Percentiles rank a stretch among this genome's conserved stretches.
Conservation (phyloP, 257 asterid species). For the Solanum acaule region DNA sequence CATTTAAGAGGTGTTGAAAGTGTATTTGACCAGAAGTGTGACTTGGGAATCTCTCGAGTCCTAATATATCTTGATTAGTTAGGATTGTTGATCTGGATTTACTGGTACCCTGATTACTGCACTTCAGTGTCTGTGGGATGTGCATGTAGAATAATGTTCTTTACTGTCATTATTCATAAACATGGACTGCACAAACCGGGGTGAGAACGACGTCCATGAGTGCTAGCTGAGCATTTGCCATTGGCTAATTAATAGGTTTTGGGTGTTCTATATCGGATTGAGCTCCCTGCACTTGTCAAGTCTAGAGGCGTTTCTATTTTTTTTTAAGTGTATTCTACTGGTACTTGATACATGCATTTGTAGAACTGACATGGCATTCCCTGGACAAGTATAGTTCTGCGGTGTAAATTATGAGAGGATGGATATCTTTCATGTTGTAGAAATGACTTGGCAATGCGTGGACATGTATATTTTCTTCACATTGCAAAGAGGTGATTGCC, state of each 20-base stretch:
- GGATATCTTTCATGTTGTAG: neutral
- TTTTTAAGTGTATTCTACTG: neutral
- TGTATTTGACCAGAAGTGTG: neutral
- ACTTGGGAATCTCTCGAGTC: neutral
- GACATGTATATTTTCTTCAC: accelerated
- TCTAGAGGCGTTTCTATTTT: neutral
- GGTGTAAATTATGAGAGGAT: neutral
- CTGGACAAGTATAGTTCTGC: neutral
- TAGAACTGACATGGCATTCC: neutral
- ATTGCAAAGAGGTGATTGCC: neutral
- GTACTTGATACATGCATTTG: neutral
- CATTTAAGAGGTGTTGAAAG: neutral
- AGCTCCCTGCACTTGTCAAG: neutral
- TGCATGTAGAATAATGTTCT: neutral
- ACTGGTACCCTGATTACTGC: neutral
- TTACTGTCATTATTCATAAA: neutral
- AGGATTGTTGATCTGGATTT: neutral
- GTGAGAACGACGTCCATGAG: neutral
- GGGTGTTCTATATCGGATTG: neutral
- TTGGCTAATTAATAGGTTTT: neutral
- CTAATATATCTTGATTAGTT: neutral
- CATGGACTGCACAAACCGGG: neutral
- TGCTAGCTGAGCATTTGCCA: neutral
- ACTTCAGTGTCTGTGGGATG: neutral
- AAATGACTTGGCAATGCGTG: neutral